Evolutionary conservation across 768 basidiomycete species (phyloP).

Genomic region (Termitomyces sp.): DNA sequence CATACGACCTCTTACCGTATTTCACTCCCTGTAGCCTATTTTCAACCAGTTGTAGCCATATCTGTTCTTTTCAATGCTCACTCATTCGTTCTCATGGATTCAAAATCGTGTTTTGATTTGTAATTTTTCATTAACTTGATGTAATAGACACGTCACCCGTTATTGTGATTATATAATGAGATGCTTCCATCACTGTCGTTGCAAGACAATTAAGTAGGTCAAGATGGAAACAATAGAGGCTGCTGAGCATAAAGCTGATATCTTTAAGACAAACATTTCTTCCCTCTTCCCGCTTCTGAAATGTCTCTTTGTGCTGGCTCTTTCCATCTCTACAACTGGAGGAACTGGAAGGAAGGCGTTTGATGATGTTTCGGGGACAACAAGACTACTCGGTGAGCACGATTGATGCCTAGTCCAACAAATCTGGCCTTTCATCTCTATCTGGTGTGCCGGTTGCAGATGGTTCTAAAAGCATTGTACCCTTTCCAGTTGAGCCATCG

Average conservation of each 20-base stretch:
- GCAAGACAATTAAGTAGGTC: slow-evolving; percentile 12
- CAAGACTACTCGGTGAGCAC: neutral
- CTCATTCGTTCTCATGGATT: neutral
- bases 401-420: neutral
- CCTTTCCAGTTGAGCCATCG: neutral
- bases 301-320: neutral
- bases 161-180: slow-evolving; percentile 29
- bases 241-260: slow-evolving; percentile 17
- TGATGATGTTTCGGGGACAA: neutral
- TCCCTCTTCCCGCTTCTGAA: slow-evolving; percentile 13
- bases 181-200: neutral
- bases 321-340: neutral
- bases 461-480: neutral
- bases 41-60: slow-evolving; percentile 3
- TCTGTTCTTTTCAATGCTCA: neutral
- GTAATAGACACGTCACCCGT: neutral
- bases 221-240: slow-evolving; percentile 27
- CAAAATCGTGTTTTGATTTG: neutral
- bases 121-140: neutral
- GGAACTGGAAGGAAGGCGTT: neutral
- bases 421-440: neutral
- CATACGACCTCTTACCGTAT: neutral
- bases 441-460: neutral
- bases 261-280: neutral
- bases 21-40: slow-evolving; percentile 6